Conservation (phyloP, 1,284 basidiomycete genomes). For the Ganoderma leucocontextum region DNA sequence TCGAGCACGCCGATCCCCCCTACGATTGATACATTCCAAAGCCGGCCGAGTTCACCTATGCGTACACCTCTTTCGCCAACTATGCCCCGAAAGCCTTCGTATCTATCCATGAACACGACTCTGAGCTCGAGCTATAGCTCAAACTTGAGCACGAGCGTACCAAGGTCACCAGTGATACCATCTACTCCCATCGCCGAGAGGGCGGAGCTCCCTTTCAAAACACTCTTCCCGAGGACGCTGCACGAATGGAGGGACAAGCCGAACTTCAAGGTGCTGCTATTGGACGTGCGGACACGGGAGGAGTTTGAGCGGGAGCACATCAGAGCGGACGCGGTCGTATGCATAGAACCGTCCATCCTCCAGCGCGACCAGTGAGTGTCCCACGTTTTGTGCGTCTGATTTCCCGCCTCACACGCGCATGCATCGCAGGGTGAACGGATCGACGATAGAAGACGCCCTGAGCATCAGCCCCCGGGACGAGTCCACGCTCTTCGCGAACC, state of each 20-base stretch:
- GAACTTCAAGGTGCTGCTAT: conserved; percentile 74
- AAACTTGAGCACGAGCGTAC: conserved; percentile 26
- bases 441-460: conserved; percentile 81
- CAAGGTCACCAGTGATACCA: conserved; percentile 39
- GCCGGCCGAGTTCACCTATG: conserved; percentile 64
- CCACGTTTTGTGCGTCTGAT: neutral
- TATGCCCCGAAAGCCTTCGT: conserved; percentile 55
- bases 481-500: conserved; percentile 75
- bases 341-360: conserved; percentile 86
- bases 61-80: conserved; percentile 46
- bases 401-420: neutral
- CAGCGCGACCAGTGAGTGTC: conserved; percentile 69
- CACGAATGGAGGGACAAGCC: conserved; percentile 62
- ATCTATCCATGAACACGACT: conserved; percentile 44
- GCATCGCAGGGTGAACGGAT: conserved; percentile 64
- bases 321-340: conserved; percentile 75
- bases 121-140: conserved; percentile 21
- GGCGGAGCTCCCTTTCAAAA: conserved; percentile 59
- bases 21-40: conserved; percentile 61
- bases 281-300: conserved; percentile 84
- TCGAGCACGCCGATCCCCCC: conserved; percentile 78
- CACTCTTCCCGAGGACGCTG: conserved; percentile 69
- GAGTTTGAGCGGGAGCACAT: conserved; percentile 84
- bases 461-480: conserved; percentile 77
- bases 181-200: conserved; percentile 44